Evolutionary conservation across 176 grass and related monocot species (phyloP).

Genomic region (Bothriochloa decipiens): DNA sequence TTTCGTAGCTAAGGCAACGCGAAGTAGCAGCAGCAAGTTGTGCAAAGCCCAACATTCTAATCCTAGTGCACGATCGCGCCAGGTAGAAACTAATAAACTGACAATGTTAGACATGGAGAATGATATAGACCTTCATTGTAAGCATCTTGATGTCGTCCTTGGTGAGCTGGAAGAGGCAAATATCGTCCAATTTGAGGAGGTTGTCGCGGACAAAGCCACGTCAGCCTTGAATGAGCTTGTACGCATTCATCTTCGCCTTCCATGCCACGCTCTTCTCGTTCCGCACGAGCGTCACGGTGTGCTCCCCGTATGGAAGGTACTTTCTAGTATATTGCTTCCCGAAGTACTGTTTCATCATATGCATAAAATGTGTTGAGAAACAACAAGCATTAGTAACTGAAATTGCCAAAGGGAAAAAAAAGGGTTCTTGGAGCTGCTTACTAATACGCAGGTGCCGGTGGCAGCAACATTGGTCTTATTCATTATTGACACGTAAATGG

Average conservation of each 20-base stretch:
- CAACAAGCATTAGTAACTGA: neutral
- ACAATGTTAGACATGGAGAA: neutral
- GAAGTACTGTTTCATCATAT: neutral
- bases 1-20: no score
- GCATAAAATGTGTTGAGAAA: neutral
- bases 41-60: no score
- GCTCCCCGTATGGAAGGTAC: conserved; percentile 10
- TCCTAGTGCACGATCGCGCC: neutral
- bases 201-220: conserved; percentile 38
- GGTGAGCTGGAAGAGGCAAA: conserved; percentile 55
- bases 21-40: no score
- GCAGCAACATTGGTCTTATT: conserved; percentile 25
- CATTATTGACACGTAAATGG: conserved; percentile 26
- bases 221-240: conserved; percentile 1
- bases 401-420: neutral
- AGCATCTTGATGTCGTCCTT: neutral
- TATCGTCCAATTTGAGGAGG: conserved; percentile 28
- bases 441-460: neutral
- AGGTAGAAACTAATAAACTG: neutral
- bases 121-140: conserved; percentile 41
- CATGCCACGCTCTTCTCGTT: conserved; percentile 2
- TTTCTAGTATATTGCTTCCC: neutral
- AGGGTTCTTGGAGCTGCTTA: neutral
- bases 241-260: neutral
- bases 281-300: conserved; percentile 17